phyloP scores from a whole-genome alignment of 2,329 filamentous ascomycete species.

The Ophiostoma sp. region DNA sequence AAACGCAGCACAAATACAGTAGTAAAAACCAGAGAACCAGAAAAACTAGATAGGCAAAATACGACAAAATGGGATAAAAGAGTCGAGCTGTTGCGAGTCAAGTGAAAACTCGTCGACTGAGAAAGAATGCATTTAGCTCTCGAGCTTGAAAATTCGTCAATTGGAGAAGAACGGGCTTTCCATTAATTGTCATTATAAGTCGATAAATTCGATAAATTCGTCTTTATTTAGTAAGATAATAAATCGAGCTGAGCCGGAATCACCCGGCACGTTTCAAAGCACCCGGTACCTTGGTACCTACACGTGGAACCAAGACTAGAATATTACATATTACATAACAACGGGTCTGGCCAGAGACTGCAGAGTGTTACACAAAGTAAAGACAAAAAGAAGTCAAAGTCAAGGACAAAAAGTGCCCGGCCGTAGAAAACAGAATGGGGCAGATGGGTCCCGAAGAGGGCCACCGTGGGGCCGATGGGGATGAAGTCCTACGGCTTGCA shows the following conservation, averaged over 20 bases:
- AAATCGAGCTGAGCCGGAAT: constrained; percentile 18
- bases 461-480: background rate
- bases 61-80: constrained; percentile 7
- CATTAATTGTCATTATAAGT: no score
- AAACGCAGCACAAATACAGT: background rate
- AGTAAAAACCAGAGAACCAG: background rate
- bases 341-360: background rate
- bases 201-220: no score
- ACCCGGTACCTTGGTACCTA: constrained; percentile 19
- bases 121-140: background rate
- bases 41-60: constrained; percentile 6
- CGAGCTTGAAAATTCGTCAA: background rate
- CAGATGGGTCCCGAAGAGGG: background rate
- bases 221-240: background rate
- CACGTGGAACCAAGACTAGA: constrained; percentile 20
- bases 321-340: background rate
- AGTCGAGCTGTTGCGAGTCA: background rate
- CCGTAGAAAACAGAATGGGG: constrained; percentile 14
- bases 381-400: no score
- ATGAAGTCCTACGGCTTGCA: background rate
- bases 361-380: no score
- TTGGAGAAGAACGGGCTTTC: background rate
- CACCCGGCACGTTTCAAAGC: constrained; percentile 23
- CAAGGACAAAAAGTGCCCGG: background rate
- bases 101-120: background rate